Evolutionary conservation across 2,329 filamentous ascomycete species (phyloP), one percentile per base, ranked within the genome.

Genomic region (Chaetomiaceae sp.): DNA sequence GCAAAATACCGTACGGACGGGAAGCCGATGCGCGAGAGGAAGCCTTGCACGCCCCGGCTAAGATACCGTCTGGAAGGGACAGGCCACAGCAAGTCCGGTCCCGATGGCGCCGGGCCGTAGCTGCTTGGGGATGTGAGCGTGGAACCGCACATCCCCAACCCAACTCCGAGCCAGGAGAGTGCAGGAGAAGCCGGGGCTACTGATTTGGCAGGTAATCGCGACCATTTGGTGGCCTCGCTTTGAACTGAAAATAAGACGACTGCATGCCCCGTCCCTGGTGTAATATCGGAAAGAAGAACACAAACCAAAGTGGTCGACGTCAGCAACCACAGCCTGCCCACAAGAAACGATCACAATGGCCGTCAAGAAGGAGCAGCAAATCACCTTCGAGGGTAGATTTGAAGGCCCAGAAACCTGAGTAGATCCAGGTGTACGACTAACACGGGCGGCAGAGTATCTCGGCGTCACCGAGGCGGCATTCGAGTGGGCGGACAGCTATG

Each of bases 401-500:
- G 4, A 6, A 17, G 4, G 22, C 17, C 10, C n/a, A 11, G 9
- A 17, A 30, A 4, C 17, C 19, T 17, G 27, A 32, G 15, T 20
- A 18, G 7, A 35, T 11, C 18, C 18, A 12, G 81, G 26, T 18
- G 48, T 87, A 75, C 62, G 81, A 69, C 65, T 81, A 81, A 60
- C 29, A 8, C 18, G 1, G 1, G 10, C 8, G 1, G 14, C 50
- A 72, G 74, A 78, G 58, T 72, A 71, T 55, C 68, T 75, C 59
- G 73, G 72, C 40, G 65, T 72, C 58, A 68, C 66, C 49, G 61
- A 70, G 40, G 68, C 71, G 29, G 66, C 71, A 56, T 81, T 76
- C 62, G 75, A 81, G 58, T 83, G 79, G 79, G 78, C 76, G 47
- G 78, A 81, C 62, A 78, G 74, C 68, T 82, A 83, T 64, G 79